Evolutionary conservation across 1,139 yeast species (phyloP).

Genomic region (Blastobotrys malaysiensis): DNA sequence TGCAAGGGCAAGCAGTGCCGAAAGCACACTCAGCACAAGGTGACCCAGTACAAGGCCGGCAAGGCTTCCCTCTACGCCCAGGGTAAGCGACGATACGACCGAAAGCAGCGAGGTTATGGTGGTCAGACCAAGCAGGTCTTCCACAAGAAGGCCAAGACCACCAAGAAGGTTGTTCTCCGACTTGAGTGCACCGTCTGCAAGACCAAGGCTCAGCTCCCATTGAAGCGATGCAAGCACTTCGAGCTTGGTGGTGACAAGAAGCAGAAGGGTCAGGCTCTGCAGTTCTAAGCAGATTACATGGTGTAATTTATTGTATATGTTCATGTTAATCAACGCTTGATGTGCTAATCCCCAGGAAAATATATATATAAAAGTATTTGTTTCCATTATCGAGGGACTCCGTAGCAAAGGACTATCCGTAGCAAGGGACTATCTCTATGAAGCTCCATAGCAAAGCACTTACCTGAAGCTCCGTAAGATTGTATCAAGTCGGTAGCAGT

Average conservation of each 20-base stretch:
- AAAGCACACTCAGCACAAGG: conserved; percentile 99
- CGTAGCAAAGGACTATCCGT: no score
- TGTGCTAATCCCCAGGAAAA: conserved; percentile 2
- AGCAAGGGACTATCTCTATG: no score
- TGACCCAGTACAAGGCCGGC: conserved; percentile 99
- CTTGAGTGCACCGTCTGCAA: conserved; percentile 98
- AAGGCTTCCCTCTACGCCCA: conserved; percentile 98
- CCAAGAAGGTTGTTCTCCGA: conserved; percentile 99
- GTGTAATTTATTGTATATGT: conserved; percentile 6
- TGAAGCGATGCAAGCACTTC: conserved; percentile 99
- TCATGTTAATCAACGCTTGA: conserved; percentile 8
- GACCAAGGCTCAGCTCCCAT: conserved; percentile 96
- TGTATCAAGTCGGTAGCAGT: background rate
- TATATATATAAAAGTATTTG: background rate
- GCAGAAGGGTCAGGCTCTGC: conserved; percentile 99
- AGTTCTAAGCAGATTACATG: conserved; percentile 51
- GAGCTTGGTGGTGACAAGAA: conserved; percentile 99
- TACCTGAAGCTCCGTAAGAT: background rate
- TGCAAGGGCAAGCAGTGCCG: conserved; percentile 99
- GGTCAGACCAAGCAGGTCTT: conserved; percentile 99
- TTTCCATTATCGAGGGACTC: background rate
- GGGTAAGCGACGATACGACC: conserved; percentile 99
- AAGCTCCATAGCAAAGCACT: no score
- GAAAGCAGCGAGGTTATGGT: conserved; percentile 99
- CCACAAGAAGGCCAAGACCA: conserved; percentile 99